A percentile compares a stretch with the other conserved stretches of the same genome.
phyloP scores from a whole-genome alignment of 2,329 filamentous ascomycete genomes.

The Cercospora janseana region DNA sequence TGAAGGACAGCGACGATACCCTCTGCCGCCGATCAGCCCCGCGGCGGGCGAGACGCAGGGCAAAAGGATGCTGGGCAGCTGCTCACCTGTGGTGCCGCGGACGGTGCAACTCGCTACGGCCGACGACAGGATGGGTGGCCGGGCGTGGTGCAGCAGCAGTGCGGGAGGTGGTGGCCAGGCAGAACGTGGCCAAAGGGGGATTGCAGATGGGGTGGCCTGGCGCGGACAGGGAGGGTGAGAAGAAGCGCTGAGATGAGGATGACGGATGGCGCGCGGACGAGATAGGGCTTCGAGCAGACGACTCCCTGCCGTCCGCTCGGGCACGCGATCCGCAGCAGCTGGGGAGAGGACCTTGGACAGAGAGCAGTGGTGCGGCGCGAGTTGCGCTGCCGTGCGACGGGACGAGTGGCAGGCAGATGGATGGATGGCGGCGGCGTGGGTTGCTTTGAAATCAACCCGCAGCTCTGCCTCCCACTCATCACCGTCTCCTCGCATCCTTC shows the following conservation, averaged over 20 bases:
- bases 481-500: background rate
- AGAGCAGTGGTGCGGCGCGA: too few relatives aligned
- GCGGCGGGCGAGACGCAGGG: background rate
- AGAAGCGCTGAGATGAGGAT: too few relatives aligned
- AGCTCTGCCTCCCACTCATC: background rate
- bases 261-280: background rate
- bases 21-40: background rate
- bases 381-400: too few relatives aligned
- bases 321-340: too few relatives aligned
- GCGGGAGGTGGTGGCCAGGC: too few relatives aligned
- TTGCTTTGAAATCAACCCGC: slow-evolving; percentile 3
- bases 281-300: too few relatives aligned
- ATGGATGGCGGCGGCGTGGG: background rate
- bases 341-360: too few relatives aligned
- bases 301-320: too few relatives aligned
- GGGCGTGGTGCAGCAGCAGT: too few relatives aligned
- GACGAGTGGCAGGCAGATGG: too few relatives aligned
- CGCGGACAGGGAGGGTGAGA: background rate
- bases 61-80: background rate
- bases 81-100: background rate
- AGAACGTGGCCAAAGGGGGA: too few relatives aligned
- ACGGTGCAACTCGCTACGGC: background rate
- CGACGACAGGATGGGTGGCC: background rate
- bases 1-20: too few relatives aligned
- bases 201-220: background rate